Evolutionary conservation across 805 yeast species (phyloP).

Genomic region (Candida caryicola): DNA sequence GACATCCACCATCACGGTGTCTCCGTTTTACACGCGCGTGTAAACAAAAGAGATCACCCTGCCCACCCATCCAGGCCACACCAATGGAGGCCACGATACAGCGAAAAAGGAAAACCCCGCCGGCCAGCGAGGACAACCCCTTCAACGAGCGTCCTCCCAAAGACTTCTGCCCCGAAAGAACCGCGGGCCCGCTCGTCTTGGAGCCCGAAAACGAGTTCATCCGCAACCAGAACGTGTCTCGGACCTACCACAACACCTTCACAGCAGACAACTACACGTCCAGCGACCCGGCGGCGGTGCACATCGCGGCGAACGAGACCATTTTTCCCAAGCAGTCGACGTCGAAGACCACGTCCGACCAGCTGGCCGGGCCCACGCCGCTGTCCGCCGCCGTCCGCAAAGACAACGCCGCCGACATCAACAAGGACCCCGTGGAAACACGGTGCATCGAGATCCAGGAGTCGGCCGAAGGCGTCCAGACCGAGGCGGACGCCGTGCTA

Average conservation of each 20-base stretch:
- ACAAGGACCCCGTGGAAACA: background rate
- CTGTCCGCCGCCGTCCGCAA: no score
- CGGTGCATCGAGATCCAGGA: background rate
- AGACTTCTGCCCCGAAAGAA: background rate
- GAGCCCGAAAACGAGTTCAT: slow-evolving; percentile 8
- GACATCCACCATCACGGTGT: no score
- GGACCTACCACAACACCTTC: slow-evolving; percentile 1
- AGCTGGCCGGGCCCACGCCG: no score
- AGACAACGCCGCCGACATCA: background rate
- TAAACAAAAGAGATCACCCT: background rate
- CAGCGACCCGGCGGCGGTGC: background rate
- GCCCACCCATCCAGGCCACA: background rate
- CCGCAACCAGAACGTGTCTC: slow-evolving; percentile 17
- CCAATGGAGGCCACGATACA: background rate
- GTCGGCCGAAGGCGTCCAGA: slow-evolving; percentile 2
- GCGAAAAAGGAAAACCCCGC: slow-evolving; percentile 2
- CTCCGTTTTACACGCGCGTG: background rate
- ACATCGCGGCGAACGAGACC: slow-evolving; percentile 2
- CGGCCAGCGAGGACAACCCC: slow-evolving; percentile 26
- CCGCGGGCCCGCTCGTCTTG: background rate
- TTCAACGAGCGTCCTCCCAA: slow-evolving; percentile 19
- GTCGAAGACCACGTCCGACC: background rate
- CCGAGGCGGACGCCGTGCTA: background rate
- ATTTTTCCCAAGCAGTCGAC: background rate
- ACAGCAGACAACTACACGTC: background rate